These are phyloP conservation scores for Diaporthe sp. DNA, from an alignment of 2,329 filamentous ascomycete genomes.

Conservation along the genomic window DNA sequence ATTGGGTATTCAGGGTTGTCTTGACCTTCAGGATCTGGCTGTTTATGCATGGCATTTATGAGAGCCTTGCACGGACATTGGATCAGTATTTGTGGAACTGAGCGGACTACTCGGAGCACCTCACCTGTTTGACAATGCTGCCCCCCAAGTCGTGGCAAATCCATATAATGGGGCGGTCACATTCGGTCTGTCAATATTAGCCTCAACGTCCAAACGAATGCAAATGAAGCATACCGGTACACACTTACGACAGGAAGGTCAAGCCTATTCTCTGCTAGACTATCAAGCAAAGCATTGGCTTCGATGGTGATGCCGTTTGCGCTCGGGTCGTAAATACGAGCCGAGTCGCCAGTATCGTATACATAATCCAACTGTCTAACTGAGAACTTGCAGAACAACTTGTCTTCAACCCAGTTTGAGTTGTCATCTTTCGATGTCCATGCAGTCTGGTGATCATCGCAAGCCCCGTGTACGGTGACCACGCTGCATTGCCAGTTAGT, in stretches of 20 bases:
- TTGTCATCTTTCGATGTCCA: not conserved
- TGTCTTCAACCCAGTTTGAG: not conserved
- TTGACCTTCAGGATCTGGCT: not conserved
- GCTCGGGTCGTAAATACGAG: not conserved
- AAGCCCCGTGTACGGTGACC: slow-evolving; percentile 4
- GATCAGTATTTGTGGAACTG: not conserved
- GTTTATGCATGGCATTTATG: not conserved
- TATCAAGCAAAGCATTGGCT: not conserved
- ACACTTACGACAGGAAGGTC: not conserved
- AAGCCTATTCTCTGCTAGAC: not conserved
- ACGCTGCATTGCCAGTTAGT: not conserved
- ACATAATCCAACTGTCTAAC: slow-evolving; percentile 7
- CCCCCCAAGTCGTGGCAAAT: slow-evolving; percentile 25
- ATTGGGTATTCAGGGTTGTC: too few species aligned
- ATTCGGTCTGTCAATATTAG: not conserved
- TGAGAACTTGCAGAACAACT: not conserved
- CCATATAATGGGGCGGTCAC: not conserved
- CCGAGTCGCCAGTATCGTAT: not conserved
- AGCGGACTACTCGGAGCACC: not conserved
- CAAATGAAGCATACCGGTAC: too few species aligned
- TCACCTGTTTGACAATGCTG: slow-evolving; percentile 22
- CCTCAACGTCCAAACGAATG: not conserved
- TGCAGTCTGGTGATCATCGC: slow-evolving; percentile 3
- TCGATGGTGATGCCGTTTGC: not conserved
- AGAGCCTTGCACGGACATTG: not conserved